Percentiles rank a stretch among this genome's conserved stretches.
These are phyloP conservation scores for Madurella fahalii DNA, from an alignment of 2,329 filamentous ascomycete species.

Conservation along the genomic window DNA sequence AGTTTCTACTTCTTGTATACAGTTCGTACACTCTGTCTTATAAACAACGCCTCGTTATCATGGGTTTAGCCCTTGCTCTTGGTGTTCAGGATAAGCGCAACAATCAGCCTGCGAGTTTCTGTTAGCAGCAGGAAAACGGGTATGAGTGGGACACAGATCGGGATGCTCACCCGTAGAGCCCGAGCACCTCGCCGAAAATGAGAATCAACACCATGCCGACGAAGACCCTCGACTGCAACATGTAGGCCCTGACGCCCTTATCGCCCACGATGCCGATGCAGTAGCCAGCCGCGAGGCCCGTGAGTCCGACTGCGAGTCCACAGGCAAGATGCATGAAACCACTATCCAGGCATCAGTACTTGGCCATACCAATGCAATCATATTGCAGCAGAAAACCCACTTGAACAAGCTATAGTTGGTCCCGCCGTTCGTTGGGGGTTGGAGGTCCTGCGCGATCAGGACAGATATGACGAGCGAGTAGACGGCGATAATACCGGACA, in stretches of 20 bases:
- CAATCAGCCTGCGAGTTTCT: slow-evolving; percentile 66
- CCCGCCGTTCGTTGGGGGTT: slow-evolving; percentile 59
- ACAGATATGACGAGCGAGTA: slow-evolving; percentile 97
- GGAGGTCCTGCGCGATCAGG: slow-evolving; percentile 87
- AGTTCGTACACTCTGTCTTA: slow-evolving; percentile 8
- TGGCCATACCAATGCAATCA: not conserved
- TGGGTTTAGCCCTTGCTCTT: slow-evolving; percentile 60
- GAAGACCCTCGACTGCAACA: slow-evolving; percentile 93
- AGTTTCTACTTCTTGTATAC: slow-evolving; percentile 8
- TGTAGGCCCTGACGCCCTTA: slow-evolving; percentile 87
- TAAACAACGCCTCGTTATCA: not conserved
- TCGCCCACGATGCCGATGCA: slow-evolving; percentile 95
- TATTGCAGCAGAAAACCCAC: slow-evolving; percentile 42
- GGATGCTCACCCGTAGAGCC: slow-evolving; percentile 84
- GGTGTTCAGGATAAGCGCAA: slow-evolving; percentile 89
- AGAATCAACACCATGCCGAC: slow-evolving; percentile 98
- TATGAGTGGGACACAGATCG: slow-evolving; percentile 38
- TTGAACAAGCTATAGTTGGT: slow-evolving; percentile 77
- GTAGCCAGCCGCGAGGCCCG: slow-evolving; percentile 90
- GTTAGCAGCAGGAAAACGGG: not conserved
- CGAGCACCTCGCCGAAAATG: slow-evolving; percentile 96
- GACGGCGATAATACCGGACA: slow-evolving; percentile 98
- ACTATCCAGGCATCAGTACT: slow-evolving; percentile 39
- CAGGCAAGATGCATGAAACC: slow-evolving; percentile 93
- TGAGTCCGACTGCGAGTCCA: slow-evolving; percentile 85